phyloP scores from a whole-genome alignment of 116 monocot species.

The Trichopus zeylanicus region DNA sequence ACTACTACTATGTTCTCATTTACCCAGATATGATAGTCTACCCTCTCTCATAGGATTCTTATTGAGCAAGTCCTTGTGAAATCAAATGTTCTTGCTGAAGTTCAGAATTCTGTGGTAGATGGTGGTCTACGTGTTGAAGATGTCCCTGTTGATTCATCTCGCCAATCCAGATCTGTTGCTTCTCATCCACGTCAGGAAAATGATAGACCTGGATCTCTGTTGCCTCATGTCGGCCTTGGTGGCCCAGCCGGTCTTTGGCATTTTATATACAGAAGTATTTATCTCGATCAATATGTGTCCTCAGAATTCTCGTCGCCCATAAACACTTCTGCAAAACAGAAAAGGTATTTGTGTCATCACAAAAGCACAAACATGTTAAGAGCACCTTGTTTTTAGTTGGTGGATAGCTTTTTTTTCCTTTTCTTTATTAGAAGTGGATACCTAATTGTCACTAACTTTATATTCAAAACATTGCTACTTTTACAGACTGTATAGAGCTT shows the following conservation, averaged over 20 bases:
- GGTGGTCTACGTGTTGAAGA: constrained; percentile 86
- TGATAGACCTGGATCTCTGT: constrained; percentile 9
- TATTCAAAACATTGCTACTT: background rate
- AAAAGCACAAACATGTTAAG: background rate
- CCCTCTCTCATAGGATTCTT: constrained; percentile 65
- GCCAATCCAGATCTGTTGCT: constrained; percentile 29
- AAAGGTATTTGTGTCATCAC: constrained; percentile 34
- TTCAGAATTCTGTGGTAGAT: constrained; percentile 77
- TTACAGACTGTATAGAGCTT: constrained; percentile 83
- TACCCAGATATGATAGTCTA: too few relatives aligned
- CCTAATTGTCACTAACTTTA: background rate
- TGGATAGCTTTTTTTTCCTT: too few relatives aligned
- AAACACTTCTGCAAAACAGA: constrained; percentile 65
- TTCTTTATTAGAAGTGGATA: too few relatives aligned
- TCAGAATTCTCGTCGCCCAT: constrained; percentile 94
- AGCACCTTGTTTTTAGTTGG: background rate
- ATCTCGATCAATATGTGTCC: constrained; percentile 87
- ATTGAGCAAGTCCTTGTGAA: constrained; percentile 76
- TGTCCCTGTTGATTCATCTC: constrained; percentile 64
- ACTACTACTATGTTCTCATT: too few relatives aligned
- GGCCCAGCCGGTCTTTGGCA: constrained; percentile 95
- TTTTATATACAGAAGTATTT: constrained; percentile 85
- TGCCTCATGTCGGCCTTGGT: constrained; percentile 33
- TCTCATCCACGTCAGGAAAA: constrained; percentile 25
- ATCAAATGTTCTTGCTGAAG: constrained; percentile 89